phyloP scores from a whole-genome alignment of 2,329 filamentous ascomycete genomes.

The Claviceps spartinae region DNA sequence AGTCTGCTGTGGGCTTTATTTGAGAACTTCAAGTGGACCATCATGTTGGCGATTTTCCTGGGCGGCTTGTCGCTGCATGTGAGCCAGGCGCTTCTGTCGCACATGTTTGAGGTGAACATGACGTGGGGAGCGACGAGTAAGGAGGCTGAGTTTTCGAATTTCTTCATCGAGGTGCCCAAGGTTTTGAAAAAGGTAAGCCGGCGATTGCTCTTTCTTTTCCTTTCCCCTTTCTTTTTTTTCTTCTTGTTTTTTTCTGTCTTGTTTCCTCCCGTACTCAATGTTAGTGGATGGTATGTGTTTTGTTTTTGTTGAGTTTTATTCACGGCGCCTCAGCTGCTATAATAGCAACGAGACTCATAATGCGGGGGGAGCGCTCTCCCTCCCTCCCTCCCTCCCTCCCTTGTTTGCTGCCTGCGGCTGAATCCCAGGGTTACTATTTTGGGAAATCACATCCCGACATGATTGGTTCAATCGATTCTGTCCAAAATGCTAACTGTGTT shows the following conservation, averaged over 20 bases:
- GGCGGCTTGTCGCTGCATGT: slow-evolving; percentile 72
- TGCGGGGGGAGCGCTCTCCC: neutral
- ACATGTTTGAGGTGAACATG: slow-evolving; percentile 82
- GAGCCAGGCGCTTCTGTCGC: slow-evolving; percentile 62
- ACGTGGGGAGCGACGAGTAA: slow-evolving; percentile 75
- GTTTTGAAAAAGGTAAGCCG: slow-evolving; percentile 59
- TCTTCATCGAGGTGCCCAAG: slow-evolving; percentile 72
- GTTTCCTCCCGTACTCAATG: no score
- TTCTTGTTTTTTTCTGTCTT: no score
- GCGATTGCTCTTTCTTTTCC: slow-evolving; percentile 5
- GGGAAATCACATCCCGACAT: neutral
- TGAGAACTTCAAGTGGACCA: slow-evolving; percentile 61
- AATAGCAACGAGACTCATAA: no score
- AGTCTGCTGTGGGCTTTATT: slow-evolving; percentile 41
- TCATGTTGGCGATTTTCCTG: slow-evolving; percentile 66
- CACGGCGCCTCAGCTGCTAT: no score
- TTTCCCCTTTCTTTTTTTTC: no score
- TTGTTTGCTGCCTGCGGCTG: neutral
- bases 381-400: no score
- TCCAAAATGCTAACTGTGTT: slow-evolving; percentile 9
- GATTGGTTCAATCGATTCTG: neutral
- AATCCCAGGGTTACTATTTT: neutral
- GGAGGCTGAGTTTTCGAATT: slow-evolving; percentile 68
- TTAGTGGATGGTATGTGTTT: no score
- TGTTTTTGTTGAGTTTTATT: no score